Conservation (phyloP, 2,329 filamentous ascomycete genomes). For the Sordariomycetes sp. region DNA sequence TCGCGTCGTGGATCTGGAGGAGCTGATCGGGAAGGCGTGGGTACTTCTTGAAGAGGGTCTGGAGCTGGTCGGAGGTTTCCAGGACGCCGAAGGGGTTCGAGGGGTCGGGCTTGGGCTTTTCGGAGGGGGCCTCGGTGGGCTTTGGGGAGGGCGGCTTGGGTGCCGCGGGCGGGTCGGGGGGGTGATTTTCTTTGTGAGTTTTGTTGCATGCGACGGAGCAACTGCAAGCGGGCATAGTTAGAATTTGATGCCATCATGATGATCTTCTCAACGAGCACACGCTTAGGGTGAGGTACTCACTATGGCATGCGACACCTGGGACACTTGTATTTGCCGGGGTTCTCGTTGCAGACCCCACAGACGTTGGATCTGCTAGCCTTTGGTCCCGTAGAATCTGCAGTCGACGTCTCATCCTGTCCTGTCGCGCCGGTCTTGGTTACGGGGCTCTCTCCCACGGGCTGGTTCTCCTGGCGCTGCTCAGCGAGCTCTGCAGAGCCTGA, state of each 20-base stretch:
- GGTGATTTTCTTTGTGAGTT: constrained; percentile 34
- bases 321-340: constrained; percentile 48
- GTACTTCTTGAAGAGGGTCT: constrained; percentile 36
- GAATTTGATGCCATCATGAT: not conserved
- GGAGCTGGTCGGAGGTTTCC: constrained; percentile 34
- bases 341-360: constrained; percentile 39
- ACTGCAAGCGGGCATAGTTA: constrained; percentile 17
- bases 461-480: no score
- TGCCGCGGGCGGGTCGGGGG: constrained; percentile 19
- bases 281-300: constrained; percentile 23
- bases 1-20: constrained; percentile 30
- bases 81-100: constrained; percentile 36
- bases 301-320: constrained; percentile 43
- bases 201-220: constrained; percentile 47
- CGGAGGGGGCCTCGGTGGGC: constrained; percentile 7
- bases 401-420: not conserved
- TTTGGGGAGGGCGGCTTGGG: no score
- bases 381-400: not conserved
- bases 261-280: no score
- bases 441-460: not conserved
- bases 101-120: constrained; percentile 10
- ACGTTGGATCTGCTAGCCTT: constrained; percentile 3
- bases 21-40: constrained; percentile 33
- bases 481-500: not conserved
- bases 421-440: not conserved